Evolutionary conservation across 1,284 basidiomycete genomes (phyloP).

Genomic region (Cutaneotrichosporon sp.): DNA sequence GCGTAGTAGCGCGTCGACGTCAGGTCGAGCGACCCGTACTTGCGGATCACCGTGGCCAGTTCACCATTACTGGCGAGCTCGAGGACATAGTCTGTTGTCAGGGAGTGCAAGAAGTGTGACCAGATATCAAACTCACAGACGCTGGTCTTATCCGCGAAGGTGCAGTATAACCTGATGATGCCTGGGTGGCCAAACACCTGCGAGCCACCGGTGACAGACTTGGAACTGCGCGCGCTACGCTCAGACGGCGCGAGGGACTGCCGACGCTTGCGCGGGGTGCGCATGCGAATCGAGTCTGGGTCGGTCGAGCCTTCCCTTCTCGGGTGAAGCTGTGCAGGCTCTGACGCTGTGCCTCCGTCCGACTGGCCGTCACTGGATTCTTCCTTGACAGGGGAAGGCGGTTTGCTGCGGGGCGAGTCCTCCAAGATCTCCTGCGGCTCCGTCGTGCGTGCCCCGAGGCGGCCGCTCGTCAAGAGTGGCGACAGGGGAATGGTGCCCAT

Average conservation of each 20-base stretch:
- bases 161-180: slow-evolving; percentile 74
- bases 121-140: slow-evolving; percentile 76
- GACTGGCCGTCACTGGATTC: slow-evolving; percentile 22
- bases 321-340: background rate
- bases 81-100: slow-evolving; percentile 75
- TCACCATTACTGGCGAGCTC: slow-evolving; percentile 90
- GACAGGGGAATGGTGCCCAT: slow-evolving; percentile 13
- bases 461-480: slow-evolving; percentile 5
- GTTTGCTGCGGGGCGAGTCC: slow-evolving; percentile 19
- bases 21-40: slow-evolving; percentile 76
- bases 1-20: slow-evolving; percentile 75
- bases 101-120: background rate
- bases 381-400: slow-evolving; percentile 45
- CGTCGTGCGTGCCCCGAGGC: background rate
- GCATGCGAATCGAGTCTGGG: slow-evolving; percentile 11
- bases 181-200: slow-evolving; percentile 66
- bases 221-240: slow-evolving; percentile 34
- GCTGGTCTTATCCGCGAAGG: slow-evolving; percentile 81
- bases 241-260: slow-evolving; percentile 42
- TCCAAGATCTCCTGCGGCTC: slow-evolving; percentile 22
- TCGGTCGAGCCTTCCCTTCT: slow-evolving; percentile 6
- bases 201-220: slow-evolving; percentile 18
- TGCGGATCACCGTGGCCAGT: slow-evolving; percentile 73
- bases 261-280: slow-evolving; percentile 34
- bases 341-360: slow-evolving; percentile 1